phyloP scores from a whole-genome alignment of 768 basidiomycete genomes.

The Ramaria sp. region DNA sequence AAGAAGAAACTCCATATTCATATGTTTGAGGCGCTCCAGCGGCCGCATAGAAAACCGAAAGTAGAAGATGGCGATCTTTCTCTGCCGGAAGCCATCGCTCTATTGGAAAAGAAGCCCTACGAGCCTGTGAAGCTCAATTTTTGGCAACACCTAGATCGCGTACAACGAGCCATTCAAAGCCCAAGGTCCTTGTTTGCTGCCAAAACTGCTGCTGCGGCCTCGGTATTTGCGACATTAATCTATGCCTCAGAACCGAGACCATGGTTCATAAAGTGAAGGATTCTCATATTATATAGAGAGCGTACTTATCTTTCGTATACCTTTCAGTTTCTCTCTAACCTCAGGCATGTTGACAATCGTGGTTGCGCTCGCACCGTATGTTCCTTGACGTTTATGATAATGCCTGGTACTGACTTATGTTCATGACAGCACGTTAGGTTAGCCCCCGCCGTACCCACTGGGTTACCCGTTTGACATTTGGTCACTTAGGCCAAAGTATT shows the following conservation, averaged over 20 bases:
- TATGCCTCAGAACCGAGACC: slow-evolving; percentile 15
- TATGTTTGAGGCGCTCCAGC: slow-evolving; percentile 16
- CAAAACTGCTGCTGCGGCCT: slow-evolving; percentile 16
- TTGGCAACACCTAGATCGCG: slow-evolving; percentile 9
- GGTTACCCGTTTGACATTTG: not conserved
- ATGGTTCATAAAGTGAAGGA: slow-evolving; percentile 16
- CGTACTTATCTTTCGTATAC: not conserved
- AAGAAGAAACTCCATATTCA: slow-evolving; percentile 17
- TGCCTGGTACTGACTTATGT: not conserved
- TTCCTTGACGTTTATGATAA: slow-evolving; percentile 9
- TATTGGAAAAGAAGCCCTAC: slow-evolving; percentile 14
- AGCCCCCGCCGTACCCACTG: not conserved
- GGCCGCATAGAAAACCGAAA: slow-evolving; percentile 3
- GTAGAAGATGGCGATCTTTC: slow-evolving; percentile 9
- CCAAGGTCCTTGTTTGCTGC: slow-evolving; percentile 15
- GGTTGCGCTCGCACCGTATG: slow-evolving; percentile 20
- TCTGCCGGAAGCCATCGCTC: slow-evolving; percentile 19
- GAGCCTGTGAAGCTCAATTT: slow-evolving; percentile 2
- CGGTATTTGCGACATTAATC: slow-evolving; percentile 19
- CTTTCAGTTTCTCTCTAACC: slow-evolving; percentile 14
- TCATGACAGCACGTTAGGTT: not conserved
- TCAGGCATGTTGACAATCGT: slow-evolving; percentile 21
- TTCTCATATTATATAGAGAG: not conserved
- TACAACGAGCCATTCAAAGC: slow-evolving; percentile 12
- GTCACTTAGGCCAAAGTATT: slow-evolving; percentile 16